Conservation (phyloP, 148 eudicot genomes). For the Vaccinium corymbosum region DNA sequence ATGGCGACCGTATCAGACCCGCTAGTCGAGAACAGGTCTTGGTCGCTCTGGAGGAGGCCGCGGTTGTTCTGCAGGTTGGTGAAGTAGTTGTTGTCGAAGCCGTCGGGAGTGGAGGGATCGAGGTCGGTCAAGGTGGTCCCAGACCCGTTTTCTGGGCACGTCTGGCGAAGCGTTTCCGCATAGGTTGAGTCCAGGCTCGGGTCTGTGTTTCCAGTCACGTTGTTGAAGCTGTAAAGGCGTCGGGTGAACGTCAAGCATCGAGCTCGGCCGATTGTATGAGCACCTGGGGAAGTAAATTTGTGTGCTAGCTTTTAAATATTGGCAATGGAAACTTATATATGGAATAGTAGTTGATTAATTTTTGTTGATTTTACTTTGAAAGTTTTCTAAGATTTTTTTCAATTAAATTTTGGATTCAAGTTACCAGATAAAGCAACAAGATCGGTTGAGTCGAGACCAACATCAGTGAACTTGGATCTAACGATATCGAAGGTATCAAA, state of each 20-base stretch:
- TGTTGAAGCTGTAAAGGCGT: constrained; percentile 36
- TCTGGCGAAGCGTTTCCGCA: constrained; percentile 17
- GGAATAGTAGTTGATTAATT: no score
- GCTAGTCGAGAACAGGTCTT: constrained; percentile 23
- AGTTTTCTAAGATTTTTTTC: not conserved
- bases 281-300: constrained; percentile 23
- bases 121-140: constrained; percentile 17
- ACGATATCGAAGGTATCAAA: constrained; percentile 2
- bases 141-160: constrained; percentile 26
- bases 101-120: constrained; percentile 21
- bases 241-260: constrained; percentile 26
- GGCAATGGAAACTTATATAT: no score
- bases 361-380: no score
- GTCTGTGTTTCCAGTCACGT: constrained; percentile 30
- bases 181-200: constrained; percentile 29
- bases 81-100: constrained; percentile 32
- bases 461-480: constrained; percentile 16
- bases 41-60: constrained; percentile 32
- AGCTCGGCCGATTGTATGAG: constrained; percentile 47
- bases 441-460: constrained; percentile 24
- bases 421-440: constrained; percentile 39
- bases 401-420: no score
- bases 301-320: not conserved
- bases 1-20: constrained; percentile 20
- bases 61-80: constrained; percentile 24